Evolutionary conservation across 108 stramenopile genomes (phyloP), one percentile per base, ranked within the genome.

Genomic region (Cyclotella cryptica): DNA sequence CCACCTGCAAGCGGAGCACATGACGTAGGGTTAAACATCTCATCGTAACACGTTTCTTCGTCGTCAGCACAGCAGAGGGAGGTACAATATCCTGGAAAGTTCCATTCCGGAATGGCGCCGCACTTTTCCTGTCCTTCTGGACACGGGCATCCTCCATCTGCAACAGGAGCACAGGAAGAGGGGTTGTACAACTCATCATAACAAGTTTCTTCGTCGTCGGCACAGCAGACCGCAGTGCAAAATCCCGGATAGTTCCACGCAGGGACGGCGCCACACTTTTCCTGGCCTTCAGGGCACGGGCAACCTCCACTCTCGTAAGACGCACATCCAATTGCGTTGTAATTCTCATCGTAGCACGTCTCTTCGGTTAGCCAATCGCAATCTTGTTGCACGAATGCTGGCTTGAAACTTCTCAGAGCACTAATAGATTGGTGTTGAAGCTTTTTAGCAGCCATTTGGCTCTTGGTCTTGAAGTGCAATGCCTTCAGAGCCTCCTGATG

Each of bases 271-370:
- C 24, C 42, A 43, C 69, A 71, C 42, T 58, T 71, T 26, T 71
- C 69, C 24, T 71, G 55, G 15, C 69, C 69, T 27, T 52, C 22
- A 18, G 55, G 55, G 24, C 69, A 71, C 55, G 69, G 69, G 24
- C 69, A 71, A 10, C 69, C 69, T 43, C 69, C 69, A 26, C 40
- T n/a, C n/a, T 30, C 69, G 43, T 55, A 58, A 5, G 69, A 10
- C 22, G 8, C 55, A 29, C 69, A 71, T 0, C 27, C 39, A 43
- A 42, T 27, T 6, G 10, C 42, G 10, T 43, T 43, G 4, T 22
- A 1, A 18, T 71, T 44, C 15, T 58, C 69, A 14, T 71, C 54
- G 21, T 43, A 71, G 24, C 55, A 58, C 9, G 54, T 58, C 27
- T 71, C 69, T 42, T 71, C 42, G 7, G 12, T 51, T 0, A 17